Evolutionary conservation across 2,329 filamentous ascomycete genomes (phyloP), one percentile per base, ranked within the genome.

Genomic region (Fusarium marasasianum): DNA sequence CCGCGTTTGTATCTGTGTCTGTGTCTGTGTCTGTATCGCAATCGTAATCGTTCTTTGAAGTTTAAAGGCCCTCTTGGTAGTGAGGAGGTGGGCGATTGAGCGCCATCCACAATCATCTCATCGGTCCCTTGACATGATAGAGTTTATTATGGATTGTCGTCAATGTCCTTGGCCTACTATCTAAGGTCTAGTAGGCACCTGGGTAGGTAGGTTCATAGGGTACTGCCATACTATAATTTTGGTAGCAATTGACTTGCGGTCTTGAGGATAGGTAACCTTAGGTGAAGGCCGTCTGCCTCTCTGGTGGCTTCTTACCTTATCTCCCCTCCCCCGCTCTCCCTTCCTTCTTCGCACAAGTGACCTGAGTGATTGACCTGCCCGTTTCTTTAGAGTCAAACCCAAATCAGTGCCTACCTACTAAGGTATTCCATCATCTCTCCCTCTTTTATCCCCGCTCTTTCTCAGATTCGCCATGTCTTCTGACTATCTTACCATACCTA

Each of bases 221-320:
- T 69, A 70, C 51, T 35, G 33, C 45, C 55, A 14, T 48, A 48
- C 45, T 35, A 26, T n/a, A 50, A 58, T 20, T 70, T 70, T 70
- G 37, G 66, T 43, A 43, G 51, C 31, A 38, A 50, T 70, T 43
- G 51, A 70, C 66, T 48, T 51, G 31, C 15, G 38, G 67, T 40
- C 51, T 70, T 26, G 37, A 59, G 43, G 35, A 58, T 58, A 48
- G 33, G 33, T 35, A 15, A 35, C 33, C 33, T 35, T 35, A 65
- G 60, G 47, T 48, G 33, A 47, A 53, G 24, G 20, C 17, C 41
- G 38, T 65, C 35, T 41, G 38, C 58, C 35, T 35, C 35, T 35
- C 37, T 57, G 63, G 67, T 71, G 67, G 67, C 67, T 73, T 72
- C 68, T 72, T 74, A 74, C 73, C 70, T 72, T 74, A 74, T 75